Evolutionary conservation across 1,284 basidiomycete genomes (phyloP).

Genomic region (Boletus semigastroideus): DNA sequence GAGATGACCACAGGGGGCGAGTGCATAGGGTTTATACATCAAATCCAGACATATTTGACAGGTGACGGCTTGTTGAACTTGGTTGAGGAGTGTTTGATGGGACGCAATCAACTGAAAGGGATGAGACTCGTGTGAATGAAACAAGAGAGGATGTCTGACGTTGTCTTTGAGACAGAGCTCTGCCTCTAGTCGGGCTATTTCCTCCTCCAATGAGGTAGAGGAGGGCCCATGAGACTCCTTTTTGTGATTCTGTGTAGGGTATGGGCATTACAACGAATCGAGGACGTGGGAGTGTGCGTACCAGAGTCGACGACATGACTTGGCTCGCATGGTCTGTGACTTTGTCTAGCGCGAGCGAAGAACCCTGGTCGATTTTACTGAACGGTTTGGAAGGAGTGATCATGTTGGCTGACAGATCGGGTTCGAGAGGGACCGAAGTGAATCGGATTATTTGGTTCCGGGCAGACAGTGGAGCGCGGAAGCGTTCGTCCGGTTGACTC

Average conservation of each 20-base stretch:
- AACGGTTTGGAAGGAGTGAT: neutral
- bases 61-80: constrained; percentile 59
- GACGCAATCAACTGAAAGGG: constrained; percentile 41
- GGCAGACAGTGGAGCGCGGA: constrained; percentile 21
- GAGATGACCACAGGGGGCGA: constrained; percentile 73
- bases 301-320: constrained; percentile 12
- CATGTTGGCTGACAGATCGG: constrained; percentile 2
- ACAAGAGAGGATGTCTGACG: constrained; percentile 31
- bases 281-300: constrained; percentile 8
- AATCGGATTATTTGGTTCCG: constrained; percentile 31
- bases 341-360: neutral
- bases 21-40: constrained; percentile 65
- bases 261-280: constrained; percentile 5
- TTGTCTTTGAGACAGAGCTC: constrained; percentile 42
- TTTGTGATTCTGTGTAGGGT: constrained; percentile 9
- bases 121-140: neutral
- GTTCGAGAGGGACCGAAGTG: constrained; percentile 18
- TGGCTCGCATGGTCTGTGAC: neutral
- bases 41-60: constrained; percentile 76
- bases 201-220: constrained; percentile 27
- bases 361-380: neutral
- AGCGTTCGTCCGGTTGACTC: constrained; percentile 8
- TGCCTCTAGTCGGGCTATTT: constrained; percentile 41
- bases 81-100: constrained; percentile 49
- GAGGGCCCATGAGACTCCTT: neutral